Base-by-base conservation (phyloP, 306 rosid species). In the Abrus precatorius region DNA sequence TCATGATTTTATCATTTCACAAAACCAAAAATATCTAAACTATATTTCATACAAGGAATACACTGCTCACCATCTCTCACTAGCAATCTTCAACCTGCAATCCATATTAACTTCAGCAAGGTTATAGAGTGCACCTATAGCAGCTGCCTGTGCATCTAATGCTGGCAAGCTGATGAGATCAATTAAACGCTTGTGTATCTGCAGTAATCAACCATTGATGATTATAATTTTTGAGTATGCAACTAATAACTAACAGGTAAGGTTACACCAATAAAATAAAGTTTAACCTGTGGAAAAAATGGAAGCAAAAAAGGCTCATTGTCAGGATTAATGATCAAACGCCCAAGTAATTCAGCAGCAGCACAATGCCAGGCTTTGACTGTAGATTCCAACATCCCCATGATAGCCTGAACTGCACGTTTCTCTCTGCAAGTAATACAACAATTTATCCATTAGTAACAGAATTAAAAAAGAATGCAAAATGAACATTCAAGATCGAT, bases 101-200 rank as follows among this genome's bases (percentile, higher is more conserved):
- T 96, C 98, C 98, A 96, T 84, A 80, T 92, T 96, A 73, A 96
- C 98, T 91, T 96, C 99, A 7, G 95, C 96, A 10, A 96, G 97
- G 93, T 96, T 96, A 86, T 92, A 96, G 47, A 96, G 97, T 30
- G 99, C 99, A 40, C 99, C 99, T 54, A 96, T 88, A 32, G 98
- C 97, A 73, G 97, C 97, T 64, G 97, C 99, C 85, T 92, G 97
- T 29, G 99, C 98, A 82, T 93, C 99, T 1, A 86, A 71, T 77
- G 91, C 98, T 9, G 91, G 98, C 69, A 91, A 83, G 89, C 97
- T 94, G 91, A 94, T 82, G 65, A 94, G 94, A 84, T 94, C 97
- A 55, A 94, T 86, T 69, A 94, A 85, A 20, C 94, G 97, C 89
- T 89, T 93, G 89, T 95, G 92, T 85, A 95, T 89, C 99, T 95